These are phyloP conservation scores for Malassezia dermatis DNA, from an alignment of 1,284 basidiomycete genomes.

Conservation along the genomic window DNA sequence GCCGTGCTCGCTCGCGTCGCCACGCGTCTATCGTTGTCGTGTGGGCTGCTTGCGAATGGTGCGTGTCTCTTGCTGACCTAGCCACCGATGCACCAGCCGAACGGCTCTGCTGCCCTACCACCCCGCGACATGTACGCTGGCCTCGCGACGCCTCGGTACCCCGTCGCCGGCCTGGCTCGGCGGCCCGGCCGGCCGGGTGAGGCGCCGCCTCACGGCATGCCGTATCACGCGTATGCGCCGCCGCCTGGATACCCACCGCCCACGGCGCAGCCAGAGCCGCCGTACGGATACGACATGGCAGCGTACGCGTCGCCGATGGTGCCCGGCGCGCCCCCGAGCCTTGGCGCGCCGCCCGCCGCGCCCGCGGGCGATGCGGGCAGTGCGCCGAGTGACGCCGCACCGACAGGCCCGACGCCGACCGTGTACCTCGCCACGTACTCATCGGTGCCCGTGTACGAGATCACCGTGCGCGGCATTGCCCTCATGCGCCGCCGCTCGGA, in stretches of 20 bases:
- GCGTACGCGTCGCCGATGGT: not conserved
- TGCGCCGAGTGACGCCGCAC: no score
- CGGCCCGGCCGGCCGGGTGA: slow-evolving; percentile 7
- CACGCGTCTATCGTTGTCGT: not conserved
- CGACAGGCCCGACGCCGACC: slow-evolving; percentile 21
- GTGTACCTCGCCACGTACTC: slow-evolving; percentile 49
- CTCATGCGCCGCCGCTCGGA: slow-evolving; percentile 93
- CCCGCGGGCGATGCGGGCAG: not conserved
- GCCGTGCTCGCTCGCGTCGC: not conserved
- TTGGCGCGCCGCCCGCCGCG: not conserved
- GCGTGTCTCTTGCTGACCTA: not conserved
- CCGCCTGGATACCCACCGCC: slow-evolving; percentile 1
- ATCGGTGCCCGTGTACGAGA: slow-evolving; percentile 50
- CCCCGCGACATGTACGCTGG: slow-evolving; percentile 12
- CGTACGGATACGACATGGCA: not conserved
- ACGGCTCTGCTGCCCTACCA: not conserved
- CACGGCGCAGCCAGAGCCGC: not conserved
- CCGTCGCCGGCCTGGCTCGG: not conserved
- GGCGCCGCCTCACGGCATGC: not conserved
- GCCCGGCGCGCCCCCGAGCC: no score
- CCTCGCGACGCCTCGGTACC: slow-evolving; percentile 2
- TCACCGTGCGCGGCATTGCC: slow-evolving; percentile 77
- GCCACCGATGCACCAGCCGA: slow-evolving; percentile 2
- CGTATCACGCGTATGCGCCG: slow-evolving; percentile 5
- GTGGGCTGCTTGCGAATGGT: not conserved